Evolutionary conservation across 352 stramenopile genomes (phyloP).

Genomic region (Phytophthora citricola): DNA sequence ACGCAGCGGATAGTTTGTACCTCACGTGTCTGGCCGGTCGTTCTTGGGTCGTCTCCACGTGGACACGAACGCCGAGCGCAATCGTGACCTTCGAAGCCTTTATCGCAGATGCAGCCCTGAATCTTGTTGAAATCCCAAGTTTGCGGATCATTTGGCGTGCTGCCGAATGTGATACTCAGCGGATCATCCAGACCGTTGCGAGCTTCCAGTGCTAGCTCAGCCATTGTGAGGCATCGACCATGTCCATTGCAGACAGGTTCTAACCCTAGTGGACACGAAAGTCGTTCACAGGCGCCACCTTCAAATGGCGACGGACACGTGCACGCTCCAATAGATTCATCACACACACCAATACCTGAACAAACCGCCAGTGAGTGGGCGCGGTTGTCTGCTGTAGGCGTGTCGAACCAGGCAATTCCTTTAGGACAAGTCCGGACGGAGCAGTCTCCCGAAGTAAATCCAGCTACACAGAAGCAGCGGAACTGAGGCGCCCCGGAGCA

Average conservation of each 20-base stretch:
- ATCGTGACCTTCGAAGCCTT: slow-evolving; percentile 84
- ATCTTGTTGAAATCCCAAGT: slow-evolving; percentile 92
- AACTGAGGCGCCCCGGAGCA: slow-evolving; percentile 75
- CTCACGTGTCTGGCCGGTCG: slow-evolving; percentile 61
- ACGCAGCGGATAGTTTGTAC: slow-evolving; percentile 67
- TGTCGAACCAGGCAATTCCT: slow-evolving; percentile 77
- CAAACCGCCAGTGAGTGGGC: slow-evolving; percentile 63
- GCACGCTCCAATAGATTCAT: slow-evolving; percentile 68
- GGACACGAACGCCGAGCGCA: slow-evolving; percentile 74
- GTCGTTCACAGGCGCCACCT: slow-evolving; percentile 71
- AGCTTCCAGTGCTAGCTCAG: slow-evolving; percentile 59
- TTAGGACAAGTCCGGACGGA: slow-evolving; percentile 69
- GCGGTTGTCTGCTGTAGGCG: slow-evolving; percentile 54
- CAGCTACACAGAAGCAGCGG: slow-evolving; percentile 66
- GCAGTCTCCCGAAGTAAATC: slow-evolving; percentile 74
- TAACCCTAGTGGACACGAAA: slow-evolving; percentile 65
- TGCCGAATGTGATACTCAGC: slow-evolving; percentile 62
- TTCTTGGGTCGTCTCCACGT: slow-evolving; percentile 74
- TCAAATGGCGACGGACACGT: slow-evolving; percentile 67
- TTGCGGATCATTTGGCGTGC: slow-evolving; percentile 65
- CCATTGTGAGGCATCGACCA: slow-evolving; percentile 76
- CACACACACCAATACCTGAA: slow-evolving; percentile 75
- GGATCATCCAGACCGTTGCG: slow-evolving; percentile 57
- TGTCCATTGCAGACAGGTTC: slow-evolving; percentile 65
- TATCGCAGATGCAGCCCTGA: slow-evolving; percentile 89